phyloP scores from a whole-genome alignment of 2,329 filamentous ascomycete genomes.

The Pseudogymnoascus sp. region DNA sequence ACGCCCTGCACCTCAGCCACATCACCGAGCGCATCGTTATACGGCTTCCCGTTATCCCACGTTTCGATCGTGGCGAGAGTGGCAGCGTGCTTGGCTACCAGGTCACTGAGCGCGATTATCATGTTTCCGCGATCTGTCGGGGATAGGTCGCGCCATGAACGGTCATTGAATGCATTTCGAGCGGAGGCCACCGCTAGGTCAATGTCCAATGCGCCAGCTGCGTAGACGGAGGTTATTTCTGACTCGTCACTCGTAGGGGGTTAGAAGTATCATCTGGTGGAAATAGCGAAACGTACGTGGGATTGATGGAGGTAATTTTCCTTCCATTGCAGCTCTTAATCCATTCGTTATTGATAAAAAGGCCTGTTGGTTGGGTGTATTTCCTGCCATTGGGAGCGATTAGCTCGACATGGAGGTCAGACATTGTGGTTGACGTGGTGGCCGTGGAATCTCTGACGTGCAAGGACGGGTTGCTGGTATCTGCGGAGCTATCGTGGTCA shows the following conservation, averaged over 20 bases:
- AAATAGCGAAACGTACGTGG: slow-evolving; percentile 42
- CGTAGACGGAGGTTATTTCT: slow-evolving; percentile 64
- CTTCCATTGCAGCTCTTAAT: slow-evolving; percentile 58
- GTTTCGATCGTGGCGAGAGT: slow-evolving; percentile 76
- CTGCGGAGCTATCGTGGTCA: too few species aligned
- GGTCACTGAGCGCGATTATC: slow-evolving; percentile 61
- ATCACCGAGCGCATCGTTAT: slow-evolving; percentile 69
- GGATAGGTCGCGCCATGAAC: slow-evolving; percentile 62
- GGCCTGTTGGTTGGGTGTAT: slow-evolving; percentile 64
- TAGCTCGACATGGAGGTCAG: slow-evolving; percentile 49
- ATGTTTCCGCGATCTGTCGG: slow-evolving; percentile 60
- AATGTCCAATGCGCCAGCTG: slow-evolving; percentile 59
- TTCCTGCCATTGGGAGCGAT: slow-evolving; percentile 68
- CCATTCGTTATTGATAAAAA: slow-evolving; percentile 81
- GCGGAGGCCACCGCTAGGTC: slow-evolving; percentile 64
- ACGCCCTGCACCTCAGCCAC: slow-evolving; percentile 59
- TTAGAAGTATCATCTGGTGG: slow-evolving; percentile 2
- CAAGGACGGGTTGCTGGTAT: neutral
- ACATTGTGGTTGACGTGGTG: slow-evolving; percentile 24
- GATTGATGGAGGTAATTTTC: slow-evolving; percentile 63
- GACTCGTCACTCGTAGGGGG: slow-evolving; percentile 47
- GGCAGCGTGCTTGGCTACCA: slow-evolving; percentile 71
- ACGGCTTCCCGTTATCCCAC: slow-evolving; percentile 81
- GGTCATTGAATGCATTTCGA: slow-evolving; percentile 58
- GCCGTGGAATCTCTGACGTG: neutral